A percentile compares a stretch with the other conserved stretches of the same genome.
Evolutionary conservation across 2,329 filamentous ascomycete genomes (phyloP).

Genomic region (Phialemonium atrogriseum): DNA sequence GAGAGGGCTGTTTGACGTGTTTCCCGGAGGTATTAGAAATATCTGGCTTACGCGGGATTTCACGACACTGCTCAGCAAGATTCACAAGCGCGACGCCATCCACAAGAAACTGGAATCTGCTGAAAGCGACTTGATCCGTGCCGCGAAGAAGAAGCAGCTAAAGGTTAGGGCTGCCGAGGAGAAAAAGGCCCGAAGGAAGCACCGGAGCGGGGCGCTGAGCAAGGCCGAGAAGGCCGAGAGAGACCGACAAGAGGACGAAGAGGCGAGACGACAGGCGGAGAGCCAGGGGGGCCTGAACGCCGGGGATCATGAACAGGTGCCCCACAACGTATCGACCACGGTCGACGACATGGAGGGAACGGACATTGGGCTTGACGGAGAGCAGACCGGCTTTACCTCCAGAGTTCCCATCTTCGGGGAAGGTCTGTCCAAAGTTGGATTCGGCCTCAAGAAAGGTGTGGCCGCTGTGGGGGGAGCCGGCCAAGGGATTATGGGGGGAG

Average conservation of each 20-base stretch:
- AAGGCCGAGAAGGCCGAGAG: constrained; percentile 42
- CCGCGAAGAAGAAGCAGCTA: constrained; percentile 71
- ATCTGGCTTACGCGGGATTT: constrained; percentile 95
- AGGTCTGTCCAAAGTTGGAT: constrained; percentile 36
- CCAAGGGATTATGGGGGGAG: constrained; percentile 34
- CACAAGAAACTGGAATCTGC: constrained; percentile 68
- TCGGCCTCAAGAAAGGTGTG: constrained; percentile 39
- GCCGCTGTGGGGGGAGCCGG: constrained; percentile 33
- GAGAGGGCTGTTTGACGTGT: constrained; percentile 83
- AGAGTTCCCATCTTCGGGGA: constrained; percentile 23
- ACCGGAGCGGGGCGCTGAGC: constrained; percentile 37
- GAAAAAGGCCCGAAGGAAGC: constrained; percentile 51
- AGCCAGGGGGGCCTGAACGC: constrained; percentile 39
- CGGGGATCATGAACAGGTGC: constrained; percentile 44
- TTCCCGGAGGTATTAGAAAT: constrained; percentile 88
- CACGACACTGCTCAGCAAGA: constrained; percentile 75
- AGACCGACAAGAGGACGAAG: constrained; percentile 38
- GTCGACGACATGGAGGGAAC: constrained; percentile 19
- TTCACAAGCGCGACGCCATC: constrained; percentile 63
- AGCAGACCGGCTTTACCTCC: constrained; percentile 15
- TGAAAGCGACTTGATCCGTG: constrained; percentile 75
- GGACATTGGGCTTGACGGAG: constrained; percentile 13
- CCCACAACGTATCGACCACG: constrained; percentile 40
- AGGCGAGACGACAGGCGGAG: constrained; percentile 42
- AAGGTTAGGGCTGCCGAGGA: constrained; percentile 57